Conservation (phyloP, 2,329 filamentous ascomycete species). For the Ophiostoma sp. region DNA sequence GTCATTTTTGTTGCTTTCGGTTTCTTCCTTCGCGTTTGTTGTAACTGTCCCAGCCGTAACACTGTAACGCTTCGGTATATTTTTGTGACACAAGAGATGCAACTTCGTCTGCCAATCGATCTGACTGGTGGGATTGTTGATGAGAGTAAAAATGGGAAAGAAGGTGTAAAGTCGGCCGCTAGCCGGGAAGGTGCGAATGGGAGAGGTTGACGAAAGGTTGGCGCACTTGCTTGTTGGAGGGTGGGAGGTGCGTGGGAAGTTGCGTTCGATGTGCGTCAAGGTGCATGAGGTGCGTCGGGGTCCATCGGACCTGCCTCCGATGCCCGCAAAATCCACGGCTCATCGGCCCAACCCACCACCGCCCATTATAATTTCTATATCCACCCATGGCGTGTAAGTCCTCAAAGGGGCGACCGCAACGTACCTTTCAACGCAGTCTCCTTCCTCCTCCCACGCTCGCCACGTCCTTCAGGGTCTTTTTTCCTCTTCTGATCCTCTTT, state of each 20-base stretch:
- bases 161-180: not conserved
- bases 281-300: not conserved
- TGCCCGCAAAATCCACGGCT: not conserved
- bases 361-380: constrained; percentile 15
- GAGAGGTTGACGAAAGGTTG: not conserved
- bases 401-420: not conserved
- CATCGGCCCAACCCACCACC: constrained; percentile 21
- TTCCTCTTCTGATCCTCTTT: not conserved
- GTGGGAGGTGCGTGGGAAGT: not conserved
- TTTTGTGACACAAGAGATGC: not conserved
- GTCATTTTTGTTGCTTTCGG: not conserved
- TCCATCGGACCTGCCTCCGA: not conserved
- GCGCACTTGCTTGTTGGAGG: not conserved
- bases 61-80: not conserved
- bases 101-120: not conserved
- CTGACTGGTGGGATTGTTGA: not conserved
- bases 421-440: not conserved
- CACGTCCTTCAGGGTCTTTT: not conserved
- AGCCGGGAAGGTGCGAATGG: not conserved
- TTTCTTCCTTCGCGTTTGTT: not conserved
- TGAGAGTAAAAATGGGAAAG: not conserved
- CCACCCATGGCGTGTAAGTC: not conserved
- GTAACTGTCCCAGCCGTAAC: not conserved
- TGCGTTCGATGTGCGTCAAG: not conserved
- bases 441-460: not conserved